Base-by-base conservation (phyloP, 2,329 filamentous ascomycete species). In the Westerdykella sp. region DNA sequence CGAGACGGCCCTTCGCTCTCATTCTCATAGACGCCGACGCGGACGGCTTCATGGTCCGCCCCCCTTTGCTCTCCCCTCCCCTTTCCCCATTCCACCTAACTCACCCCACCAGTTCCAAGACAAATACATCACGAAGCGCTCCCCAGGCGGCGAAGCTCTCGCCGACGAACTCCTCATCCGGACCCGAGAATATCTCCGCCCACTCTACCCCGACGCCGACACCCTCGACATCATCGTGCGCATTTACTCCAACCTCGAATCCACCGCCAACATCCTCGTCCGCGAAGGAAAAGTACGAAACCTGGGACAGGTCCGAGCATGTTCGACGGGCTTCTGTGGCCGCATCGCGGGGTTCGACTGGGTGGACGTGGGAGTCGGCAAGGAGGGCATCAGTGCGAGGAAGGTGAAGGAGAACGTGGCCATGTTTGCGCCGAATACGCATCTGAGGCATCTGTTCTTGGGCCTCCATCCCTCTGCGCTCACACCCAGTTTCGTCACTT, bases 21-120 rank as follows among this genome's bases (percentile, higher is more conserved):
- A 60, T 66, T 1, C 59, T 67, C 7, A 57, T 67, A n/a, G 63
- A 67, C 32, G 62, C 62, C 16, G 63, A 66, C 48, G 60, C 62
- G 4, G 63, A 67, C 14, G 63, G 62, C 6, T 67, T 66, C 41
- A 41, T 65, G 35, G 63, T 66, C 52, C 3, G 54, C 31, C 25
- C 7, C 14, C 4, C 16, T 14, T 34, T 28, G 2, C 23, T 48
- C 4, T 10, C 21, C 12, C 16, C 12, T n/a, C 25, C 15, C 35
- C 5, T 28, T 6, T n/a, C 6, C 16, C 16, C 18, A n/a, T 5
- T 35, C n/a, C 32, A 3, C 34, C 2, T 37, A 12, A 28, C 28
- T 49, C 21, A 38, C 14, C 9, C 5, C 3, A 6, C 9, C 25
- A 66, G 63, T 67, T 67, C 44, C 62, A 62, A 46, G 63, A 67